Evolutionary conservation across 1,139 yeast species (phyloP), one percentile per base, ranked within the genome.

Genomic region (Kodamaea sp.): DNA sequence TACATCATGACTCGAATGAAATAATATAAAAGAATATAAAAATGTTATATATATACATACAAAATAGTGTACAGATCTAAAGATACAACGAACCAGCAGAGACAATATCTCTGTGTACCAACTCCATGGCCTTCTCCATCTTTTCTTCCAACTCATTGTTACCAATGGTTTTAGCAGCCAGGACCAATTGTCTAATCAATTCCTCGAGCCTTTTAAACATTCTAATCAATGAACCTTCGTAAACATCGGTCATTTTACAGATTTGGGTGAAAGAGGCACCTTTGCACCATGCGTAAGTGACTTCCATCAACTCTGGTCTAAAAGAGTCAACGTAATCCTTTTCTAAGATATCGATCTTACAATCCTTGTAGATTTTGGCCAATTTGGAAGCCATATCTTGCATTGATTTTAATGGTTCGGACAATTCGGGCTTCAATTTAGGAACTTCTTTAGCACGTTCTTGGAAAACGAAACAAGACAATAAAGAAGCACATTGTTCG

Each of bases 161-260:
- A 42, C 97, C 97, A 52, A 92, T 92, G 11, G 95, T 85, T 58
- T 84, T 87, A 5, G 97, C 92, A 7, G 96, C 97, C 52, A 78
- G 80, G 31, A 81, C 82, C 78, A 94, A 73, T 62, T 94, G 98
- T 54, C 95, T 78, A 38, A 94, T 70, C 70, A 94, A 75, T 60
- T 94, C 99, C 61, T 92, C 98, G 41, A 94, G 70, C 55, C 98
- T 76, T 62, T 94, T 83, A 67, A 94, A 90, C 78, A 88, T 84
- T 62, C 98, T 79, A 48, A 94, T 90, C 59, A 94, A 75, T 25
- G 95, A 84, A 32, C 99, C 99, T 68, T 94, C 98, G 54, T 90
- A 94, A 33, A 94, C 97, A 58, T 92, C 98, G 0, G 98, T 92
- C 97, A 92, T 88, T 63, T 90, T 90, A 68, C 97, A 92, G 46